Base-by-base conservation (phyloP, 306 rosid genomes). In the Quercus wislizeni region DNA sequence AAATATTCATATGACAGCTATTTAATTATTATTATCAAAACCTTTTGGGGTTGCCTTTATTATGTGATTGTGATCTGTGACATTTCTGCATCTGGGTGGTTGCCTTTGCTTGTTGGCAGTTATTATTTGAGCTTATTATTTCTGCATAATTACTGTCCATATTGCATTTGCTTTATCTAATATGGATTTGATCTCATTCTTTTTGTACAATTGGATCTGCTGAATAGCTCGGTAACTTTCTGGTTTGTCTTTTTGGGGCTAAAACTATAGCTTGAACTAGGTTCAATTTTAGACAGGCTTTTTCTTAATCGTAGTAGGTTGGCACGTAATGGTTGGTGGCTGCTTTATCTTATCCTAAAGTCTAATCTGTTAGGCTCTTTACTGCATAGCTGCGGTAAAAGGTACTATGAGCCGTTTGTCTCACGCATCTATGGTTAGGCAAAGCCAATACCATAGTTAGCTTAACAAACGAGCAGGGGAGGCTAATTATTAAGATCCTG, bases 11-110 rank as follows among this genome's bases (percentile, higher is more conserved):
- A 55, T 27, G 35, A 54, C 64, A 10, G 69, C 69, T 63, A 63
- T 28, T 41, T 41, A 41, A 41, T 63, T 9, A 28, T 5, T 28
- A 63, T 15, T 63, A 28, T 14, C 11, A 25, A 14, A 5, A 8
- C 14, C 69, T 27, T 63, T 12, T 63, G 69, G 41, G 28, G 3
- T 1, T 30, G 68, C 69, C 28, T 33, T 71, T 61, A 65, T 76
- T 81, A 75, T 61, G 59, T 76, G 75, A 52, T 61, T 63, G 59
- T 59, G 78, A 79, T 58, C 54, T 63, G 59, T 70, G 74, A 79
- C 33, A 55, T 79, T 65, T 74, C 14, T 54, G 51, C 59, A 35
- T 38, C 20, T 69, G 33, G 33, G 74, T 75, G 27, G 58, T 55
- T 62, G 74, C 55, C 71, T 75, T 46, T 83, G 64, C 43, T 55